A percentile compares a stretch with the other conserved stretches of the same genome.
These are phyloP conservation scores for Cladorrhinum sp. DNA, from an alignment of 2,329 filamentous ascomycete genomes.

Conservation along the genomic window DNA sequence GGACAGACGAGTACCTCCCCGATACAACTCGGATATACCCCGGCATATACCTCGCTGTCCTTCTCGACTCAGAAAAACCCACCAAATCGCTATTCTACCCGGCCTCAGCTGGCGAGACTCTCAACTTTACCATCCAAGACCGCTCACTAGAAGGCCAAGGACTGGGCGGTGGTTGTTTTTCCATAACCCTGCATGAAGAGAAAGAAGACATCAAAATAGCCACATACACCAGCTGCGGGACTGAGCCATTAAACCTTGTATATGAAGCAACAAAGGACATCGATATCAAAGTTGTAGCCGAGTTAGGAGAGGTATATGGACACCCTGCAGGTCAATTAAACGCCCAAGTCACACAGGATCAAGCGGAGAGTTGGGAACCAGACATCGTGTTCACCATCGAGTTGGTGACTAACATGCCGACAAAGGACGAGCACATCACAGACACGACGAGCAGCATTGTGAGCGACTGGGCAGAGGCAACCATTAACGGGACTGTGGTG, in stretches of 20 bases:
- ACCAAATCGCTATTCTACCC: constrained; percentile 16
- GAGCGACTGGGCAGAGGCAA: constrained; percentile 1
- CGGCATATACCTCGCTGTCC: constrained; percentile 15
- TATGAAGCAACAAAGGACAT: constrained; percentile 15
- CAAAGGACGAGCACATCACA: constrained; percentile 11
- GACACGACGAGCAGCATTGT: background rate
- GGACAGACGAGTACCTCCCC: constrained; percentile 14
- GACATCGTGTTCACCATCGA: constrained; percentile 16
- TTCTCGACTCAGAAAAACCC: constrained; percentile 10
- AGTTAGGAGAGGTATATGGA: constrained; percentile 10
- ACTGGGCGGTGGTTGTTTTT: constrained; percentile 10
- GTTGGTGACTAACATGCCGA: constrained; percentile 16
- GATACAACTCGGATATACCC: constrained; percentile 15
- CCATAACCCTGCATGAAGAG: constrained; percentile 13
- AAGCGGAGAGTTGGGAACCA: background rate
- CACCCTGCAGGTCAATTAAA: background rate
- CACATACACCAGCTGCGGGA: constrained; percentile 12
- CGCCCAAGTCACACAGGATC: background rate
- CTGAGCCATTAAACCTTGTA: constrained; percentile 4
- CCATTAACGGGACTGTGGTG: background rate
- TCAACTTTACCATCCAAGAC: constrained; percentile 18
- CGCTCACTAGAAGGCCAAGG: constrained; percentile 1
- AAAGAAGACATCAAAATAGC: constrained; percentile 11
- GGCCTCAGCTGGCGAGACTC: constrained; percentile 10
- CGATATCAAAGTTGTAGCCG: constrained; percentile 15